A percentile compares a stretch with the other conserved stretches of the same genome.
phyloP scores from a whole-genome alignment of 2,329 filamentous ascomycete species.

The Chalaropsis thielavioides region DNA sequence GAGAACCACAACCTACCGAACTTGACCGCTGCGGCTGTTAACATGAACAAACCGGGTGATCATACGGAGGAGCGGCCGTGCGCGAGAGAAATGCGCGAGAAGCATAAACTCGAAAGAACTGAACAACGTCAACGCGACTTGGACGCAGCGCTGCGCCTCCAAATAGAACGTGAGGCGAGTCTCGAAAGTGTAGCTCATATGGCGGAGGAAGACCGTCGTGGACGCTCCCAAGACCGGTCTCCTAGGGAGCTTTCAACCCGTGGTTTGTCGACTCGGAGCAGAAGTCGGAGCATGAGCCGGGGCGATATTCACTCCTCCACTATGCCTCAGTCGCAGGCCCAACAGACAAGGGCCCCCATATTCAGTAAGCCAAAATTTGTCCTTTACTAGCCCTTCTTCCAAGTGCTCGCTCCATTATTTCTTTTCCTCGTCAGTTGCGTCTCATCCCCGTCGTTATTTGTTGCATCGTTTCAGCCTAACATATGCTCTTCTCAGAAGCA shows the following conservation, averaged over 20 bases:
- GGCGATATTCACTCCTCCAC: not conserved
- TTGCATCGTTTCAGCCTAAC: slow-evolving; percentile 9
- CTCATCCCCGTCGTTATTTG: not conserved
- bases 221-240: not conserved
- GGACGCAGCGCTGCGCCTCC: not conserved
- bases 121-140: slow-evolving; percentile 15
- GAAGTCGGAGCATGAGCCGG: slow-evolving; percentile 20
- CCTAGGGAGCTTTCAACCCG: not conserved
- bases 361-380: slow-evolving; percentile 12
- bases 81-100: no score
- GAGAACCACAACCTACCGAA: slow-evolving; percentile 42
- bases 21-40: slow-evolving; percentile 40
- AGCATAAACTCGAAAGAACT: slow-evolving; percentile 15
- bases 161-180: not conserved
- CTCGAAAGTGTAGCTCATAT: not conserved
- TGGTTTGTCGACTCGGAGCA: slow-evolving; percentile 19
- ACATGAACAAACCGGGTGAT: slow-evolving; percentile 29
- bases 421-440: not conserved
- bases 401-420: not conserved
- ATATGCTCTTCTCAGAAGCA: slow-evolving; percentile 8
- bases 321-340: slow-evolving; percentile 3
- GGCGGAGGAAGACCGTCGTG: not conserved
- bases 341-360: not conserved
- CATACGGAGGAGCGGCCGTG: not conserved
- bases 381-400: not conserved